A percentile compares a stretch with the other conserved stretches of the same genome.
These are phyloP conservation scores for Aureobasidium leucospermi DNA, from an alignment of 2,329 filamentous ascomycete species.

Conservation along the genomic window DNA sequence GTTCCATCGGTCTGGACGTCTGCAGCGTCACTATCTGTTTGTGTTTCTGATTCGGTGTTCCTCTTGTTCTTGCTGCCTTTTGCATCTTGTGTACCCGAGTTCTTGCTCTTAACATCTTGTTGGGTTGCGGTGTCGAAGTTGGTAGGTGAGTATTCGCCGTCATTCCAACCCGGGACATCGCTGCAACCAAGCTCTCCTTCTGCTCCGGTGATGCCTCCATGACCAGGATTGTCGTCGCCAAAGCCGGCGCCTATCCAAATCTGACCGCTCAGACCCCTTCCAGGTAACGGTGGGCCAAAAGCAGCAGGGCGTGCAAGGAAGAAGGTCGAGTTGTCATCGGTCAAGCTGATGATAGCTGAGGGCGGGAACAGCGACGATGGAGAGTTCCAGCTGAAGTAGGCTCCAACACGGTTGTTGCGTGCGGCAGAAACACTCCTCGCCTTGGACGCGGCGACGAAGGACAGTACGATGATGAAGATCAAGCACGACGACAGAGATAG, in stretches of 20 bases:
- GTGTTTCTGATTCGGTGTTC: constrained; percentile 3
- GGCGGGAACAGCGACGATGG: constrained; percentile 86
- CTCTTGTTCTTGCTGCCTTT: constrained; percentile 21
- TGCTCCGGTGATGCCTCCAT: constrained; percentile 46
- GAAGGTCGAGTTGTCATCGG: constrained; percentile 96
- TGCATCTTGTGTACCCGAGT: constrained; percentile 17
- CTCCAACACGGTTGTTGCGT: constrained; percentile 26
- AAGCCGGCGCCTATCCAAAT: constrained; percentile 93
- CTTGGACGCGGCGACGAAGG: constrained; percentile 31
- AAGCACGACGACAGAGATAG: constrained; percentile 38
- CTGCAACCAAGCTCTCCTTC: constrained; percentile 91
- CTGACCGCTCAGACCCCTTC: constrained; percentile 73
- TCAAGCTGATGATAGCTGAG: constrained; percentile 90
- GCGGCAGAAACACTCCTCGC: constrained; percentile 6
- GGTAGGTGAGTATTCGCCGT: constrained; percentile 35
- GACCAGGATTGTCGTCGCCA: constrained; percentile 64
- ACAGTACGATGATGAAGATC: constrained; percentile 36
- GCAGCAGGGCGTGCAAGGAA: constrained; percentile 89
- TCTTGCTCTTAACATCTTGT: constrained; percentile 25
- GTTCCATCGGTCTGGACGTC: constrained; percentile 61
- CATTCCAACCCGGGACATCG: constrained; percentile 83
- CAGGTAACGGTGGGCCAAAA: constrained; percentile 74
- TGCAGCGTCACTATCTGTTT: constrained; percentile 11
- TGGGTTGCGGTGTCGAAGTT: constrained; percentile 30
- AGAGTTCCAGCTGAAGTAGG: constrained; percentile 43